Conservation (phyloP, 2,329 filamentous ascomycete species). For the Boeremia exigua region DNA sequence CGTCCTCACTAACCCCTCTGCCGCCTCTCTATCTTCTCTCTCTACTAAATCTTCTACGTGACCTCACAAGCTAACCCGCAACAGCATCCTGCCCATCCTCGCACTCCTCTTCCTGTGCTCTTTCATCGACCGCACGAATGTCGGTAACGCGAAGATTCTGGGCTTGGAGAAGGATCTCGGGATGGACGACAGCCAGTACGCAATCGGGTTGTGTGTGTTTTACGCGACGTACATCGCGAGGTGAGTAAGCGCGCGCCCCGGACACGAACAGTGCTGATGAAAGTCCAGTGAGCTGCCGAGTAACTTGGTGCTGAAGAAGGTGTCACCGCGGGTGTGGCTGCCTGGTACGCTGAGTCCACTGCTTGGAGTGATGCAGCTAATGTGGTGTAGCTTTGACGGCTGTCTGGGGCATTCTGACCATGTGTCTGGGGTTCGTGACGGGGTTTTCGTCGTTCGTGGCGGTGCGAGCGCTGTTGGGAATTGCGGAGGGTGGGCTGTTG, state of each 20-base stretch:
- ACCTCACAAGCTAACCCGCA: too few species aligned
- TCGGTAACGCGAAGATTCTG: conserved; percentile 72
- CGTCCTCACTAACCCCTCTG: too few species aligned
- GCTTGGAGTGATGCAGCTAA: neutral
- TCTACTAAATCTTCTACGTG: too few species aligned
- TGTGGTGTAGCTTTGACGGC: conserved; percentile 23
- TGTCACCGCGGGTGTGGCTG: conserved; percentile 67
- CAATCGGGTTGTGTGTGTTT: conserved; percentile 68
- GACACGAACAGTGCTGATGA: conserved; percentile 8
- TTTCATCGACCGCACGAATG: conserved; percentile 72
- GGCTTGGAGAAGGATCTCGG: conserved; percentile 62
- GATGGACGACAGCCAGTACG: conserved; percentile 68
- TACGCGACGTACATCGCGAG: conserved; percentile 69
- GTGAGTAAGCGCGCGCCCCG: too few species aligned
- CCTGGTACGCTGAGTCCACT: conserved; percentile 24
- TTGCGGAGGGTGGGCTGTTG: conserved; percentile 69
- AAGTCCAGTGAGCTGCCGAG: conserved; percentile 64
- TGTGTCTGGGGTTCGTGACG: conserved; percentile 62
- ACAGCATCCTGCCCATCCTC: conserved; percentile 67
- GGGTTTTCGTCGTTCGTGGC: conserved; percentile 64
- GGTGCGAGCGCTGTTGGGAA: conserved; percentile 66
- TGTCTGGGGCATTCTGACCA: conserved; percentile 65
- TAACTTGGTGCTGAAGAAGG: conserved; percentile 68
- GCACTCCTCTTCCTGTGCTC: conserved; percentile 70
- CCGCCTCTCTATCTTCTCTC: neutral